Percentiles rank a stretch among this genome's conserved stretches.
Evolutionary conservation across 805 yeast genomes (phyloP).

Genomic region (Jamesozyma lodderae): DNA sequence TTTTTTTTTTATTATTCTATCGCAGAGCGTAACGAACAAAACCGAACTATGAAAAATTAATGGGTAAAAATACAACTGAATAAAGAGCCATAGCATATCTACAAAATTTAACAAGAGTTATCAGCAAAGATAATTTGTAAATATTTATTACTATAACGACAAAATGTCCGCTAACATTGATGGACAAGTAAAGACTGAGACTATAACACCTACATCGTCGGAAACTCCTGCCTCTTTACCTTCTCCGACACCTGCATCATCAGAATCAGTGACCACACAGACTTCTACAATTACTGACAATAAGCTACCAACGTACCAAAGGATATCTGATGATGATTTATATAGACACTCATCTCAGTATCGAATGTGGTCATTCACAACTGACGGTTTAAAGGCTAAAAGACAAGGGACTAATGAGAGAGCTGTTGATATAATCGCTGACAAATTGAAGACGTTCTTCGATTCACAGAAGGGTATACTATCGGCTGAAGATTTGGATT

Average conservation of each 20-base stretch:
- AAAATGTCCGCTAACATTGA: too few relatives aligned
- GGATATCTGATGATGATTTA: constrained; percentile 71
- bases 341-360: constrained; percentile 83
- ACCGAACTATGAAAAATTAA: too few relatives aligned
- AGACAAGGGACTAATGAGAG: constrained; percentile 44
- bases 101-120: too few relatives aligned
- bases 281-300: background rate
- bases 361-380: constrained; percentile 75
- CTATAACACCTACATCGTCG: too few relatives aligned
- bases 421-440: constrained; percentile 36
- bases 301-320: constrained; percentile 20
- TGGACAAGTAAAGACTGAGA: too few relatives aligned
- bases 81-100: too few relatives aligned
- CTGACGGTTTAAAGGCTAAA: constrained; percentile 42
- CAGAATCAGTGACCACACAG: background rate
- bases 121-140: too few relatives aligned
- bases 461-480: constrained; percentile 20
- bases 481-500: constrained; percentile 26
- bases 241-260: background rate
- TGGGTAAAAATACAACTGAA: too few relatives aligned
- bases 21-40: too few relatives aligned
- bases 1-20: too few relatives aligned
- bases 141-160: too few relatives aligned
- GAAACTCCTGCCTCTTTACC: too few relatives aligned
- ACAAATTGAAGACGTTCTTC: constrained; percentile 28